These are phyloP conservation scores for Clonostachys rhizophaga DNA, from an alignment of 2,329 filamentous ascomycete genomes.

Conservation along the genomic window DNA sequence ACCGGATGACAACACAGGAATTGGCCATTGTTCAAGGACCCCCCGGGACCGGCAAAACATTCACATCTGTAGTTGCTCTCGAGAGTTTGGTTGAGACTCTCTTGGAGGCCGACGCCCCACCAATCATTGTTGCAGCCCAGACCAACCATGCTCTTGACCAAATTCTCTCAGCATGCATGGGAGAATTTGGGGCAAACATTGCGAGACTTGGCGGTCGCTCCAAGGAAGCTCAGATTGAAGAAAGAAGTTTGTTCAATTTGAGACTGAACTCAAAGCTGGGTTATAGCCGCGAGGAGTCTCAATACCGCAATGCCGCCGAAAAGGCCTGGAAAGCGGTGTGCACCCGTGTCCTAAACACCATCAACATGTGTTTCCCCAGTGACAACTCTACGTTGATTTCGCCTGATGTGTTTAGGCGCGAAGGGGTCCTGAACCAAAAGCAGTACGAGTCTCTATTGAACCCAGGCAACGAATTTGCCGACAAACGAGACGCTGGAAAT, in stretches of 20 bases:
- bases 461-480: too few species aligned
- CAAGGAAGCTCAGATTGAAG: constrained; percentile 58
- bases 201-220: constrained; percentile 62
- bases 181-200: constrained; percentile 46
- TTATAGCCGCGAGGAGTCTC: background rate
- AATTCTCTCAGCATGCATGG: constrained; percentile 59
- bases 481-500: too few species aligned
- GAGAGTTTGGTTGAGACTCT: constrained; percentile 43
- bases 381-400: background rate
- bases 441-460: background rate
- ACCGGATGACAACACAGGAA: constrained; percentile 65
- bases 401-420: background rate
- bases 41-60: constrained; percentile 72
- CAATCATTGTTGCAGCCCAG: constrained; percentile 77
- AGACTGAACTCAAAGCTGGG: constrained; percentile 21
- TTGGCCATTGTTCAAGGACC: constrained; percentile 81
- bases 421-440: background rate
- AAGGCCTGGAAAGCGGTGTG: background rate
- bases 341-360: background rate
- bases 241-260: constrained; percentile 62
- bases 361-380: background rate
- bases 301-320: background rate
- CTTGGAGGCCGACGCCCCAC: constrained; percentile 38
- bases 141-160: constrained; percentile 92
- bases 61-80: constrained; percentile 70